A percentile compares a stretch with the other conserved stretches of the same genome.
phyloP scores from a whole-genome alignment of 164 flowering plant species.

The Chimonanthus praecox region DNA sequence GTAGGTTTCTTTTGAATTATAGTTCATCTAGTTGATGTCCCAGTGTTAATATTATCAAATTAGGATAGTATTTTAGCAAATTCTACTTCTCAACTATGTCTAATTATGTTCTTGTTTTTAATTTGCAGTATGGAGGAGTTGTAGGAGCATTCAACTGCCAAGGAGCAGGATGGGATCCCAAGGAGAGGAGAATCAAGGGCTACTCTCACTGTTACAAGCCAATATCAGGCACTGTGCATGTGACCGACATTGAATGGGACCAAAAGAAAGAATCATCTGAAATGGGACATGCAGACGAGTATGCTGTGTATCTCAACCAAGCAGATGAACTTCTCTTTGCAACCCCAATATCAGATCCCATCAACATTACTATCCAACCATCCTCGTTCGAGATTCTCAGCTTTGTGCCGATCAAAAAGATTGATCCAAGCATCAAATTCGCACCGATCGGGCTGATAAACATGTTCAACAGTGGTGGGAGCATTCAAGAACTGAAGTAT shows the following conservation, averaged over 20 bases:
- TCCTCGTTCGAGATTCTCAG: constrained; percentile 71
- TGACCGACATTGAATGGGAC: constrained; percentile 71
- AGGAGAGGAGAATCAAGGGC: constrained; percentile 63
- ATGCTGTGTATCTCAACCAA: constrained; percentile 51
- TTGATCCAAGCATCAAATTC: constrained; percentile 32
- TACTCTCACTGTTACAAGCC: constrained; percentile 70
- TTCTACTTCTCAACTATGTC: no score
- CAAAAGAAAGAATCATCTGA: constrained; percentile 37
- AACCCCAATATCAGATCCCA: constrained; percentile 31
- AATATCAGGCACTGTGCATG: constrained; percentile 41
- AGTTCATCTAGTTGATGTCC: not conserved
- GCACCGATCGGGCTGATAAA: constrained; percentile 71
- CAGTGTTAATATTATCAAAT: no score
- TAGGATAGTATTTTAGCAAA: no score
- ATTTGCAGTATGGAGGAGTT: constrained; percentile 69
- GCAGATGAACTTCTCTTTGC: constrained; percentile 31
- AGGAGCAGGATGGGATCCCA: constrained; percentile 86
- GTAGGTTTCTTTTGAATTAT: not conserved
- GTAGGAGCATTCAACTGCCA: constrained; percentile 94
- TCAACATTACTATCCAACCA: constrained; percentile 43
- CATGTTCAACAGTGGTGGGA: constrained; percentile 75
- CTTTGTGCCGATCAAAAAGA: constrained; percentile 51
- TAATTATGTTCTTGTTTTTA: not conserved
- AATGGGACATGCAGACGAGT: constrained; percentile 51
- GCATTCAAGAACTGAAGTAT: constrained; percentile 42